Base-by-base conservation (phyloP, 495 filamentous ascomycete genomes). In the Thozetella sp. region DNA sequence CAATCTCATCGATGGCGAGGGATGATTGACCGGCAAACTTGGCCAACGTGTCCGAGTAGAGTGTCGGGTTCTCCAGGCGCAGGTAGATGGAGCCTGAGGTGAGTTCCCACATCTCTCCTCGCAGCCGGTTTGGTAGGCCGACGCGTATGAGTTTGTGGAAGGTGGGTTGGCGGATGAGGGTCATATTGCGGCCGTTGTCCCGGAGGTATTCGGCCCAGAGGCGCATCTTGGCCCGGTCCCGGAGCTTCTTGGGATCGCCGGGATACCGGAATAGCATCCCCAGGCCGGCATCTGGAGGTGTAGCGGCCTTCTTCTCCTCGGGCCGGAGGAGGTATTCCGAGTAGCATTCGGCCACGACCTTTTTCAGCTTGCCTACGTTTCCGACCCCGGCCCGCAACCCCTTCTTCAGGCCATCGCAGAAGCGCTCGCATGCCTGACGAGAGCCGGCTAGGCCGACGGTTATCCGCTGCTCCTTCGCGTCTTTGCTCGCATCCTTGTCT, bases 131-230 rank as follows among this genome's bases (percentile, higher is more conserved):
- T 1, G 95, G 95, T 55, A 99, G 80, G 57, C 95, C 95, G 63
- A 99, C 95, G 54, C 95, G 85, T 56, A 99, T 97, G 40, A 99
- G 81, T 67, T 97, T 97, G 74, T 98, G 94, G 68, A 99, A 97
- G 1, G 93, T 97, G 26, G 95, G 94, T 68, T 99, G 96, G 53
- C 95, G 89, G 52, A 99, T 85, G 27, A 99, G 79, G 0, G 94
- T 97, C 22, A 88, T 83, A 76, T 97, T 98, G 46, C 95, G 90
- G 51, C 95, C 95, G 66, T 98, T 97, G 71, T 98, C 96, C 77
- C 92, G 82, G 51, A 99, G 81, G 73, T 99, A 98, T 79, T 99
- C 95, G 48, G 88, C 89, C 95, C 95, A 99, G 22, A 99, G 72
- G 54, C 95, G 83, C 91, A 99, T 98, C 81, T 99, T 99, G 65